A percentile compares a stretch with the other conserved stretches of the same genome.
Evolutionary conservation across 805 yeast species (phyloP).

Genomic region (Sugiyamaella boreocaroliniensis): DNA sequence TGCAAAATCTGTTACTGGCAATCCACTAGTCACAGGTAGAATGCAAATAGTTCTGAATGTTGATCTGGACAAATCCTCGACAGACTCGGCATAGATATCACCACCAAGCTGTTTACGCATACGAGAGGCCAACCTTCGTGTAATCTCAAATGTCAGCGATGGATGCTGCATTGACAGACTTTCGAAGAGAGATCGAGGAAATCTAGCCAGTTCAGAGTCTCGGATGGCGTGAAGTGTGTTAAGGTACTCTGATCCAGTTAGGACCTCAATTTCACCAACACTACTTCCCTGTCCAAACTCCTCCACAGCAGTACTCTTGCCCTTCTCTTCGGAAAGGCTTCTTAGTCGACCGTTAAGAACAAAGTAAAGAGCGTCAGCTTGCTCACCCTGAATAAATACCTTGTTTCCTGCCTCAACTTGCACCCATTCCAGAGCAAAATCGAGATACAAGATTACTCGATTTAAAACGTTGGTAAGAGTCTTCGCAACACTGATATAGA

Average conservation of each 20-base stretch:
- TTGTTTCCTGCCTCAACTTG: conserved; percentile 82
- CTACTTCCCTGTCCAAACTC: conserved; percentile 94
- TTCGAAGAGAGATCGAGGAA: conserved; percentile 86
- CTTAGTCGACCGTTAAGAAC: conserved; percentile 85
- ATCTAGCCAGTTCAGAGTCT: conserved; percentile 89
- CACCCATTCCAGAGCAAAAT: conserved; percentile 92
- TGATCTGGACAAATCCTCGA: conserved; percentile 7
- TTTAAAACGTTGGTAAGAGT: conserved; percentile 62
- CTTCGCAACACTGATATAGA: conserved; percentile 73
- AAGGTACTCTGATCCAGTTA: conserved; percentile 68
- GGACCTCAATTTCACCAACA: conserved; percentile 89
- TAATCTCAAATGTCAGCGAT: conserved; percentile 80
- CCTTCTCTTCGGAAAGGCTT: conserved; percentile 37
- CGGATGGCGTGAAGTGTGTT: conserved; percentile 76
- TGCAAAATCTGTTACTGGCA: conserved; percentile 88
- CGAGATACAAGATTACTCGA: conserved; percentile 62
- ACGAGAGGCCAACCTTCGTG: conserved; percentile 73
- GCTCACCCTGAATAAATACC: conserved; percentile 72
- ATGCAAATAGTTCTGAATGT: conserved; percentile 74
- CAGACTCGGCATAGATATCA: neutral
- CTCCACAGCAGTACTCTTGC: conserved; percentile 38
- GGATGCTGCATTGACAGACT: conserved; percentile 79
- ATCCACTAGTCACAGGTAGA: conserved; percentile 67
- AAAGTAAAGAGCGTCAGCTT: conserved; percentile 84
- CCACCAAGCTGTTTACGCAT: conserved; percentile 23